phyloP scores from a whole-genome alignment of 495 filamentous ascomycete species.

The Chaetomium cochliodes region DNA sequence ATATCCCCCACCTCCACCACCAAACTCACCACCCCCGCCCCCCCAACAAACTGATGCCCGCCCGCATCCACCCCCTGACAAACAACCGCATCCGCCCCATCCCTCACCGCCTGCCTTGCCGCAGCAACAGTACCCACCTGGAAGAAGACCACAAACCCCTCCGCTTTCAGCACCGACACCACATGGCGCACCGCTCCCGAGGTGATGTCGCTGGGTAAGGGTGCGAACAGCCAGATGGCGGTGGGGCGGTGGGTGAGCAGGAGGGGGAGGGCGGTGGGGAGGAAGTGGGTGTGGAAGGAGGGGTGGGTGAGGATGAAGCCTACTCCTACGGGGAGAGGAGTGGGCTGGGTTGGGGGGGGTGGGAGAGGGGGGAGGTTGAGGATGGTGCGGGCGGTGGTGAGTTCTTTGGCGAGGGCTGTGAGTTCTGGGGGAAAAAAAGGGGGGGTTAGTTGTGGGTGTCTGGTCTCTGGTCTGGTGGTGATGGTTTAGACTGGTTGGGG shows the following conservation, averaged over 20 bases:
- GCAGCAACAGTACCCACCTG: conserved; percentile 64
- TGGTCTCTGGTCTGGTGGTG: too few relatives aligned
- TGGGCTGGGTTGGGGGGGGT: conserved; percentile 13
- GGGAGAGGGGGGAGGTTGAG: conserved; percentile 21
- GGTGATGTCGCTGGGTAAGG: conserved; percentile 45
- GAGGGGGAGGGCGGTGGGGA: conserved; percentile 37
- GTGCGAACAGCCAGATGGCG: conserved; percentile 76
- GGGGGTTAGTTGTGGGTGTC: too few relatives aligned
- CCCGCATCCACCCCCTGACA: conserved; percentile 75
- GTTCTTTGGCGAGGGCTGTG: conserved; percentile 32
- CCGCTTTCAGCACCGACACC: conserved; percentile 20
- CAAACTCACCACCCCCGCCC: conserved; percentile 55
- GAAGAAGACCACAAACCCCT: conserved; percentile 45
- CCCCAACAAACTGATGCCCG: conserved; percentile 63
- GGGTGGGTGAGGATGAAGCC: conserved; percentile 40
- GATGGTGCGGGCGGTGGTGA: conserved; percentile 38
- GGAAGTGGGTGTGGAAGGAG: conserved; percentile 32
- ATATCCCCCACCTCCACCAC: conserved; percentile 50
- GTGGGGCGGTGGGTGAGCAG: conserved; percentile 54
- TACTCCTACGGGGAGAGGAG: conserved; percentile 39
- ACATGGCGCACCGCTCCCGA: neutral
- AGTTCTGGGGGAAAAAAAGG: conserved; percentile 25
- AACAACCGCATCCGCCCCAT: conserved; percentile 64
- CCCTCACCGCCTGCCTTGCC: conserved; percentile 45
- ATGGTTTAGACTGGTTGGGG: too few relatives aligned